Conservation (phyloP, 1,139 yeast genomes). For the Taphrina flavorubra region DNA sequence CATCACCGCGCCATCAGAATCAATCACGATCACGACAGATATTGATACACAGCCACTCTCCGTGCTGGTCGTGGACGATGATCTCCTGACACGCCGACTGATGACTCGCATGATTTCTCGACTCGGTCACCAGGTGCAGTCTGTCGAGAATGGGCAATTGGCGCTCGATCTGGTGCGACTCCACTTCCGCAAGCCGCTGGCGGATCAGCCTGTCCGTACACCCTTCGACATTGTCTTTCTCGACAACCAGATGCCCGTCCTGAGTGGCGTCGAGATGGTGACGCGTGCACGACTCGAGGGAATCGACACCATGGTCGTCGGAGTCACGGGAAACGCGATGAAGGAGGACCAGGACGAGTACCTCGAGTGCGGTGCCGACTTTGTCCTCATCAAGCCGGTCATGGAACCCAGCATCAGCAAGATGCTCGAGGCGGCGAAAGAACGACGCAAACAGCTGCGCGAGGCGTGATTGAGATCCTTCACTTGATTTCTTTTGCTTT, state of each 20-base stretch:
- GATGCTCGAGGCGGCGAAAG: slow-evolving; percentile 27
- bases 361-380: slow-evolving; percentile 35
- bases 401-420: slow-evolving; percentile 30
- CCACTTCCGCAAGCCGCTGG: slow-evolving; percentile 1
- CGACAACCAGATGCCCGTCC: slow-evolving; percentile 41
- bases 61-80: slow-evolving; percentile 39
- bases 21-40: slow-evolving; percentile 5
- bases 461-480: no score
- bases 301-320: slow-evolving; percentile 29
- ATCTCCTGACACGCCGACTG: slow-evolving; percentile 32
- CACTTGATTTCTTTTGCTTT: no score
- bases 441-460: slow-evolving; percentile 6
- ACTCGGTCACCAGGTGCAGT: slow-evolving; percentile 34
- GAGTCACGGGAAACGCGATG: slow-evolving; percentile 39
- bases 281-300: slow-evolving; percentile 34
- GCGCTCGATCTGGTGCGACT: slow-evolving; percentile 23
- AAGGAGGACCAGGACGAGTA: slow-evolving; percentile 37
- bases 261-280: slow-evolving; percentile 40
- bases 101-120: slow-evolving; percentile 36
- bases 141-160: slow-evolving; percentile 31
- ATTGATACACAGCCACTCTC: slow-evolving; percentile 17
- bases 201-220: background rate
- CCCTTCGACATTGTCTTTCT: slow-evolving; percentile 37
- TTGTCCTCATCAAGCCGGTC: slow-evolving; percentile 39
- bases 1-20: background rate